Evolutionary conservation across 768 basidiomycete genomes (phyloP).

Genomic region (Boletus fagicola): DNA sequence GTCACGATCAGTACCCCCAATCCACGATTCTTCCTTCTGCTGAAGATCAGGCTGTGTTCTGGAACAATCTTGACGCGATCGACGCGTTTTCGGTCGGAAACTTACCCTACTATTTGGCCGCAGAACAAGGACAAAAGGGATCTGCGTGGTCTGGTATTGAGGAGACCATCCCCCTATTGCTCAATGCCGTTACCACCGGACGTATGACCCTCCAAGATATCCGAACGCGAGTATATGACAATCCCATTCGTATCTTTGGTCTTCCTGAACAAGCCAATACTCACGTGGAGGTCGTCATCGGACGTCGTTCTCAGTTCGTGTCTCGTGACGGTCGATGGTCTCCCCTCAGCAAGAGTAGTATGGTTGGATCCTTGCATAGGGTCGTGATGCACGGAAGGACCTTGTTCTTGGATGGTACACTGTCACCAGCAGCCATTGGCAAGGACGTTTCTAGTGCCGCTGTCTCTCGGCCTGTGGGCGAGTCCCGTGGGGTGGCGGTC

Average conservation of each 20-base stretch:
- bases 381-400: slow-evolving; percentile 91
- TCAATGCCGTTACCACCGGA: slow-evolving; percentile 80
- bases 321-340: slow-evolving; percentile 68
- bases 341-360: slow-evolving; percentile 60
- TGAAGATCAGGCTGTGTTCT: slow-evolving; percentile 79
- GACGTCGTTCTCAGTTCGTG: slow-evolving; percentile 62
- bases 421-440: slow-evolving; percentile 59
- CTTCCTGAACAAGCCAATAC: slow-evolving; percentile 84
- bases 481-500: slow-evolving; percentile 25
- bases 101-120: slow-evolving; percentile 75
- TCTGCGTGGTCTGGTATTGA: slow-evolving; percentile 78
- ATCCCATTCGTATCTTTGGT: slow-evolving; percentile 88
- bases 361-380: slow-evolving; percentile 81
- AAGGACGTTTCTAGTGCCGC: slow-evolving; percentile 69
- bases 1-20: slow-evolving; percentile 66
- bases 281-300: slow-evolving; percentile 89
- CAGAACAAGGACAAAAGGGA: slow-evolving; percentile 55
- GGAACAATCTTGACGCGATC: slow-evolving; percentile 79
- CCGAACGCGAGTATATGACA: slow-evolving; percentile 80
- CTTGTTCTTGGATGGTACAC: slow-evolving; percentile 80
- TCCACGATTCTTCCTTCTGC: slow-evolving; percentile 63
- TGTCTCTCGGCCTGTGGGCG: slow-evolving; percentile 41
- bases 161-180: slow-evolving; percentile 83
- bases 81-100: slow-evolving; percentile 90
- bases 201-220: slow-evolving; percentile 82